A percentile compares a stretch with the other conserved stretches of the same genome.
phyloP scores from a whole-genome alignment of 2,329 filamentous ascomycete species.

The Claviceps africana region DNA sequence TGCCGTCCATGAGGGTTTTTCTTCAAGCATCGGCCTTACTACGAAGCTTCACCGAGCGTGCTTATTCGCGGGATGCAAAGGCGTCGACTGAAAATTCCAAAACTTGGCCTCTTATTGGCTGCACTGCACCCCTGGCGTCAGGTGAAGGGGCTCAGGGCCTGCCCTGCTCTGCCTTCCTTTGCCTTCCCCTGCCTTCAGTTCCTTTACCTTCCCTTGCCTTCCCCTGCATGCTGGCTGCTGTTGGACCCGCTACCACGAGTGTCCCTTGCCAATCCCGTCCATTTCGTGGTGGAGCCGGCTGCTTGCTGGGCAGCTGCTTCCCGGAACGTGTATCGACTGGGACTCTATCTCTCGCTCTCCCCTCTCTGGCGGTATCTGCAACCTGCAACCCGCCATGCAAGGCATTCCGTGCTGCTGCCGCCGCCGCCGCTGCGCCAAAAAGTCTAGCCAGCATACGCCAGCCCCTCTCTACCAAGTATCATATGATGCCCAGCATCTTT shows the following conservation, averaged over 20 bases:
- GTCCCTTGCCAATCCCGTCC: neutral
- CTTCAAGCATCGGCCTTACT: neutral
- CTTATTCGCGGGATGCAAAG: neutral
- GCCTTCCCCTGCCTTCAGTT: neutral
- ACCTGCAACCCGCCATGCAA: neutral
- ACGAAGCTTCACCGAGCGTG: neutral
- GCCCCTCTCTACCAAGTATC: neutral
- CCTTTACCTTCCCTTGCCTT: neutral
- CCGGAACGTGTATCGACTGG: too few relatives aligned
- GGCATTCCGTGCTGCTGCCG: neutral
- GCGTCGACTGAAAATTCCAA: neutral
- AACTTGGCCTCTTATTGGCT: neutral
- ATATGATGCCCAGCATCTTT: neutral
- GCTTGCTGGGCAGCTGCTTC: too few relatives aligned
- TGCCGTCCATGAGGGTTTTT: neutral
- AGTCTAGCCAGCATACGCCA: neutral
- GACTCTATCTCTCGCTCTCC: too few relatives aligned
- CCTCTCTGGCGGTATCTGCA: too few relatives aligned
- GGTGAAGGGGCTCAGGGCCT: neutral
- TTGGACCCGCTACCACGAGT: constrained; percentile 2
- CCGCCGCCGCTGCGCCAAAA: neutral
- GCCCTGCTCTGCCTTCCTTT: neutral
- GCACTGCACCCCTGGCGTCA: neutral
- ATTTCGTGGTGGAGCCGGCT: too few relatives aligned
- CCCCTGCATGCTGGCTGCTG: neutral